Conservation (phyloP, 805 yeast genomes). For the Metschnikowia koreensis region DNA sequence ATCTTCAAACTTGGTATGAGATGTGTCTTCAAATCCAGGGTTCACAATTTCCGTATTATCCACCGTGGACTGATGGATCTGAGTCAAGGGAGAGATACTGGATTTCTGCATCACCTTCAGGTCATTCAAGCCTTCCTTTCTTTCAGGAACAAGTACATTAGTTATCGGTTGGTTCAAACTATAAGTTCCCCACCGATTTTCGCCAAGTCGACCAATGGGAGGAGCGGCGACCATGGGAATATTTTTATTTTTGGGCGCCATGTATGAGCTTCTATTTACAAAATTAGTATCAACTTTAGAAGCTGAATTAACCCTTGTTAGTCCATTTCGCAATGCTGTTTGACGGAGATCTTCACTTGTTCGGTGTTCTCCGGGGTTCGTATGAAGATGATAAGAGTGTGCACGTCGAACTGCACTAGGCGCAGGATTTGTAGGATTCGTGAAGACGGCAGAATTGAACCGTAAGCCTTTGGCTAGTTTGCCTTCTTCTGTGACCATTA, state of each 20-base stretch:
- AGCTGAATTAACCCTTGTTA: slow-evolving; percentile 1
- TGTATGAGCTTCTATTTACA: background rate
- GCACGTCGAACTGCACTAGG: slow-evolving; percentile 3
- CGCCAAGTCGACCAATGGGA: background rate
- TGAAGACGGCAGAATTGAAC: background rate
- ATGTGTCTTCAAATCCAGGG: background rate
- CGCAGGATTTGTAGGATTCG: background rate
- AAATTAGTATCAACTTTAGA: background rate
- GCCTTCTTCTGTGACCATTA: background rate
- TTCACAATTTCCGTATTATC: background rate
- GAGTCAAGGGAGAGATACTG: slow-evolving; percentile 17
- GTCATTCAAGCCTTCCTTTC: background rate
- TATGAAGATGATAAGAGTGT: slow-evolving; percentile 2
- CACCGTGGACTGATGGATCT: slow-evolving; percentile 1
- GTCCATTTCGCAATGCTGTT: slow-evolving; percentile 12
- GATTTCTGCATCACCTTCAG: background rate
- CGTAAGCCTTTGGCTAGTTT: slow-evolving; percentile 2
- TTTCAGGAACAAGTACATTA: background rate
- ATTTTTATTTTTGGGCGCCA: slow-evolving; percentile 9
- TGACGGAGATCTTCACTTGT: slow-evolving; percentile 12
- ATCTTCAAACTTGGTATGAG: background rate
- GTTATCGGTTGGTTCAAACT: slow-evolving; percentile 1
- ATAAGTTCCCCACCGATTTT: slow-evolving; percentile 6
- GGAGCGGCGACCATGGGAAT: slow-evolving; percentile 14
- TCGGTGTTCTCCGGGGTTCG: background rate